Conservation (phyloP, 176 grass and related monocot genomes). For the Triticum monococcum region DNA sequence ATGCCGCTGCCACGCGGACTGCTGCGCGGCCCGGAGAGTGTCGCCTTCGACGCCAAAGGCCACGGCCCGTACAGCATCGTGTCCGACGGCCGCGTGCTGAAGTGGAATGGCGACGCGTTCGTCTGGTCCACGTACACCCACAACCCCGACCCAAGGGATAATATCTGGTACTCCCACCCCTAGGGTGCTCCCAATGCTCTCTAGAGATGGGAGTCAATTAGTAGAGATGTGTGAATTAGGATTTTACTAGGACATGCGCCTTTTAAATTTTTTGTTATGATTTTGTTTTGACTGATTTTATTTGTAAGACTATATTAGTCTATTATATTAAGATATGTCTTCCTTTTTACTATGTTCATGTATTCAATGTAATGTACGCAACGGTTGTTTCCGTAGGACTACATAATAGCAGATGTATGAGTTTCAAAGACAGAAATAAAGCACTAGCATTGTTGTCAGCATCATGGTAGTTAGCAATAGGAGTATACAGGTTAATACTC, state of each 20-base stretch:
- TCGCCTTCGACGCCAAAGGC: background rate
- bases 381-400: background rate
- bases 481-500: background rate
- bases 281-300: background rate
- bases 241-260: background rate
- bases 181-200: too few relatives aligned
- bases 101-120: background rate
- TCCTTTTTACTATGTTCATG: background rate
- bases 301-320: background rate
- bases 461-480: background rate
- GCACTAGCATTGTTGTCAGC: background rate
- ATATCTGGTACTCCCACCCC: too few relatives aligned
- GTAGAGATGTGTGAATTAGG: too few relatives aligned
- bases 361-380: background rate
- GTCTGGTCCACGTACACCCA: background rate
- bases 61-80: background rate
- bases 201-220: too few relatives aligned
- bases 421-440: background rate
- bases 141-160: background rate
- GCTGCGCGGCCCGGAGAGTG: conserved; percentile 11
- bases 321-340: background rate
- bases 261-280: background rate
- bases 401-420: background rate
- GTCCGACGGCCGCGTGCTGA: background rate
- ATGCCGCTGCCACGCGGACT: background rate